Evolutionary conservation across 768 basidiomycete genomes (phyloP), one percentile per base, ranked within the genome.

Genomic region (Tricholoma sp.): DNA sequence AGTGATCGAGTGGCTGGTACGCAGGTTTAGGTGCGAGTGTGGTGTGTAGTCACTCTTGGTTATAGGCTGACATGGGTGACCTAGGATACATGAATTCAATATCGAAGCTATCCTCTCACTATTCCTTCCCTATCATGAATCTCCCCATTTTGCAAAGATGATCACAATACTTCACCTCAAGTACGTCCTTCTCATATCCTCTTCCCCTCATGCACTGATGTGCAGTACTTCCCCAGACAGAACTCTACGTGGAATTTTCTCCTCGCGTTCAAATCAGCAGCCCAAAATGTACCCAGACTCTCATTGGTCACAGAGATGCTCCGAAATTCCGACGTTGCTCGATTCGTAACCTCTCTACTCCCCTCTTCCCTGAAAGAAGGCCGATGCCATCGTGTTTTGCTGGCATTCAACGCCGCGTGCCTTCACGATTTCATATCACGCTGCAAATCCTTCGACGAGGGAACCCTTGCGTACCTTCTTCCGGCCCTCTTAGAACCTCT

Each of bases 41-140:
- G 11, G 6, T 15, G n/a, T n/a, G 1, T n/a, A 50, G 34, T 7
- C 10, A 50, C 2, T 50, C n/a, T 7, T 49, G 31, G 17, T 24
- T 50, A 41, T 33, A 37, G 55, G 32, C 53, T 63, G 36, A 45
- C 56, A 45, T 11, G 60, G 37, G 13, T 33, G 12, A 10, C 53
- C 15, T 63, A 98, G 96, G 68, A 84, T 98, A 28, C 81, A 98
- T 66, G 94, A 98, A 68, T 94, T 98, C 75, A 97, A 98, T 64
- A 79, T 95, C 53, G 81, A 88, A 53, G 79, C 81, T 20, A 66
- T 94, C 28, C 77, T 98, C 6, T 72, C 85, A 7, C 75, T 94
- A 20, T 98, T 98, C 71, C 73, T 98, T 31, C 97, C 97, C 0
- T 98, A 96, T 67, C 94, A 98, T 65, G 92, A 95, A 62, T 90